A percentile compares a stretch with the other conserved stretches of the same genome.
These are phyloP conservation scores for Posidonia oceanica DNA, from an alignment of 116 monocot genomes.

Conservation along the genomic window DNA sequence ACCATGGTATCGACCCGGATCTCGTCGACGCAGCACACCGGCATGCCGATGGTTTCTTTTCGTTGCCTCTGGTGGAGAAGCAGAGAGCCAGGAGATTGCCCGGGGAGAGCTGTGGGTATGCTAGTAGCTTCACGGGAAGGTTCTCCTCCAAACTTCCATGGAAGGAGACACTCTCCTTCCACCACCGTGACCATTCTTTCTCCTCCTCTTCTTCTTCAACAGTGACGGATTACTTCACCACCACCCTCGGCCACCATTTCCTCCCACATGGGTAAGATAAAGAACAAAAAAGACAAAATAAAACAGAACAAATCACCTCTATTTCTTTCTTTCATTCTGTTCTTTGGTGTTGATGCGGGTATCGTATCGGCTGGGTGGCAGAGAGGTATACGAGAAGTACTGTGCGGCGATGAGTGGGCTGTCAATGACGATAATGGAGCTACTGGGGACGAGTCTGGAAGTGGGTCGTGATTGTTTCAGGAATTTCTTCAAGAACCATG, in stretches of 20 bases:
- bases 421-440: conserved; percentile 28
- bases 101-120: conserved; percentile 68
- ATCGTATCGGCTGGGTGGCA: background rate
- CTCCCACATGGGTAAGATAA: conserved; percentile 1
- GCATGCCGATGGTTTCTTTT: conserved; percentile 42
- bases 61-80: conserved; percentile 41
- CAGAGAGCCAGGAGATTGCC: conserved; percentile 27
- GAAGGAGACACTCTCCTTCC: conserved; percentile 90
- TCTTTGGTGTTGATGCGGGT: background rate
- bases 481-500: conserved; percentile 21
- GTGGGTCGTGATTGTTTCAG: conserved; percentile 6
- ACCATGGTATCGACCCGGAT: conserved; percentile 39
- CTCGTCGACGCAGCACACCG: conserved; percentile 37
- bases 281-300: background rate
- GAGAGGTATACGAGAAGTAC: conserved; percentile 26
- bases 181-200: conserved; percentile 7
- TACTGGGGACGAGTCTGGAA: conserved; percentile 21
- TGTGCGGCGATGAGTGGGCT: conserved; percentile 24
- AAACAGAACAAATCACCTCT: background rate
- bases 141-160: conserved; percentile 65
- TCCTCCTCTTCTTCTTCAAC: too few relatives aligned
- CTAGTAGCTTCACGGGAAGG: conserved; percentile 69
- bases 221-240: background rate
- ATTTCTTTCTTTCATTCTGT: background rate
- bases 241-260: conserved; percentile 17